Base-by-base conservation (phyloP, 2,329 filamentous ascomycete species). In the Trichoderma aggressivum region DNA sequence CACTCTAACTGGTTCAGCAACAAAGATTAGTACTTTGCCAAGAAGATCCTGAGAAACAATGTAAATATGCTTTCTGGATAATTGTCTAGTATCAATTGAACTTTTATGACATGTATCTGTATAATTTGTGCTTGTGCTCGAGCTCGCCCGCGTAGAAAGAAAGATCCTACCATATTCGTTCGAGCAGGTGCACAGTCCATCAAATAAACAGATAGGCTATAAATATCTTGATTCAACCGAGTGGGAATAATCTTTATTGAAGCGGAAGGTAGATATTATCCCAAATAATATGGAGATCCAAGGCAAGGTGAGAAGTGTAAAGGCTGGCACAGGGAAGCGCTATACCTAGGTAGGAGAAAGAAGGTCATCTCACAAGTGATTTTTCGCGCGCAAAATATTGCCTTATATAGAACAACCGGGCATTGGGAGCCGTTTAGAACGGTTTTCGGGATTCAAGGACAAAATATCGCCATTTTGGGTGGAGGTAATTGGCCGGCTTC, bases 11-110 rank as follows among this genome's bases (percentile, higher is more conserved):
- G 66, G 71, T 12, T 56, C 66, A 5, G 58, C 64, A 2, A 69
- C 71, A 5, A 61, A 71, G 67, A 69, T 72, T 16, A 71, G 72
- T 68, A 73, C 62, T 4, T 47, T 65, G 70, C 56, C 43, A 21
- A 16, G 53, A 3, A 21, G 30, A 11, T 60, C 69, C 11, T 71
- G 43, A 62, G 16, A 47, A 18, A 8, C 12, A 11, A 30, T 53
- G 56, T 62, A 56, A 30, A 70, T 70, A 70, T 53, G 7, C 30
- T 4, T 55, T 11, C 21, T 53, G 16, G 26, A 24, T 18, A 21
- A 3, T 55, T 11, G 7, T 8, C 16, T 16, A 53, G 16, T 7
- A 34, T 21, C 0, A 55, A 62, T 39, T 32, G 21, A 47, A 16
- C 8, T 34, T 64, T 18, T 7, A 8, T 16, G n/a, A 56, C 28